phyloP scores from a whole-genome alignment of 2,329 filamentous ascomycete species.

The Ambrosiella xylebori region DNA sequence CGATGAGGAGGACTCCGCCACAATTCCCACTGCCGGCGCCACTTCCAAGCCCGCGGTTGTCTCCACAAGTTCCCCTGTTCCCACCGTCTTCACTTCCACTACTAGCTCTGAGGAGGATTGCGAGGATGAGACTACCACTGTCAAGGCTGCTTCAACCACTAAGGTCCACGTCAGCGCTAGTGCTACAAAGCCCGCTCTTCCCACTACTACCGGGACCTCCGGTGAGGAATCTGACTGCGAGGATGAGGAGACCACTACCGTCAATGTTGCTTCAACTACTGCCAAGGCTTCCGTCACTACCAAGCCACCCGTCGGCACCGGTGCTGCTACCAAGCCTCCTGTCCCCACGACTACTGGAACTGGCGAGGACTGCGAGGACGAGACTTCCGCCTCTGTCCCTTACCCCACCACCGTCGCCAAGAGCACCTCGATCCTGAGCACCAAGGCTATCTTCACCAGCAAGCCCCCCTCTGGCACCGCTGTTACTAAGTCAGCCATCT shows the following conservation, averaged over 20 bases:
- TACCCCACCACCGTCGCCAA: neutral
- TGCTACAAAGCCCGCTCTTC: neutral
- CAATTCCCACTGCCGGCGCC: neutral
- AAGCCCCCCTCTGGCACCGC: neutral
- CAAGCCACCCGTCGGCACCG: neutral
- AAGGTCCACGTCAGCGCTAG: neutral
- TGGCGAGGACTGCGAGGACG: neutral
- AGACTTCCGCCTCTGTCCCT: neutral
- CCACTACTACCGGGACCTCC: neutral
- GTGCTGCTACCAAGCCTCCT: neutral
- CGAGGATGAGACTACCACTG: slow-evolving; percentile 3
- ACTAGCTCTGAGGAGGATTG: neutral
- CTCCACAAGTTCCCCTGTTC: neutral
- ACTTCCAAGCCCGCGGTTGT: neutral
- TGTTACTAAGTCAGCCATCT: neutral
- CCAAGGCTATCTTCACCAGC: neutral
- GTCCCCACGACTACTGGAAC: neutral
- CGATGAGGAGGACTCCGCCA: neutral
- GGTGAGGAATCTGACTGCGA: slow-evolving; percentile 2
- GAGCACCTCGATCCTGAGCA: neutral
- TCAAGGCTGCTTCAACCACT: neutral
- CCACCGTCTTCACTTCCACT: slow-evolving; percentile 1
- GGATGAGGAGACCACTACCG: slow-evolving; percentile 1
- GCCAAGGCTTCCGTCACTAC: neutral
- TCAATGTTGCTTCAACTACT: neutral